Evolutionary conservation across 2,329 filamentous ascomycete species (phyloP).

Genomic region (Colletotrichum limetticola): DNA sequence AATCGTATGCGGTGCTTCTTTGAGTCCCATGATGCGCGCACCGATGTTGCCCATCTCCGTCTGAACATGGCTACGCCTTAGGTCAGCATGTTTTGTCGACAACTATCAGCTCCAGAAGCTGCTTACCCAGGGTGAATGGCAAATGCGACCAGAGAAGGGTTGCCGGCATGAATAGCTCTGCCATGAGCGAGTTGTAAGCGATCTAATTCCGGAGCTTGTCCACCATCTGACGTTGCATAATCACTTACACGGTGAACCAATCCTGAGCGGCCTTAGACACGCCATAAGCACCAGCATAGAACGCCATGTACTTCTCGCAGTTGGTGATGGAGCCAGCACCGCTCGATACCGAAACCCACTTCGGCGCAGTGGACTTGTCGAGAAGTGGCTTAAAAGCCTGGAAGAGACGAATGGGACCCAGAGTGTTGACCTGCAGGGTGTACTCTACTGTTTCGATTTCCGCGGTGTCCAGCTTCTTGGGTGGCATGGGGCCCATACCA

Average conservation of each 20-base stretch:
- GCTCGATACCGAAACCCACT: slow-evolving; percentile 44
- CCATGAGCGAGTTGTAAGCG: background rate
- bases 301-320: slow-evolving; percentile 34
- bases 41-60: slow-evolving; percentile 53
- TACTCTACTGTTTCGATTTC: background rate
- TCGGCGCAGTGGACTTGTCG: slow-evolving; percentile 42
- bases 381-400: slow-evolving; percentile 46
- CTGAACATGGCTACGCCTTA: slow-evolving; percentile 46
- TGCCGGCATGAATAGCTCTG: slow-evolving; percentile 5
- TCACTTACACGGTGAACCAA: slow-evolving; percentile 40
- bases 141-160: slow-evolving; percentile 2
- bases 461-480: background rate
- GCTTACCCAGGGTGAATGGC: slow-evolving; percentile 40
- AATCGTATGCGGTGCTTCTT: slow-evolving; percentile 46
- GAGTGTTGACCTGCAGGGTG: slow-evolving; percentile 32
- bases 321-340: slow-evolving; percentile 39
- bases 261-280: slow-evolving; percentile 45
- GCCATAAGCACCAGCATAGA: slow-evolving; percentile 40
- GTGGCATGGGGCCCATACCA: background rate
- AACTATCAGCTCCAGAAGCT: too few species aligned
- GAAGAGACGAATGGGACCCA: slow-evolving; percentile 44
- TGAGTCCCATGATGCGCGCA: slow-evolving; percentile 44
- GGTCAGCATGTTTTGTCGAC: background rate
- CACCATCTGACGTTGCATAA: background rate
- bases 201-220: background rate